Evolutionary conservation across 2,329 filamentous ascomycete genomes (phyloP).

Genomic region (Cryphonectria parasitica): DNA sequence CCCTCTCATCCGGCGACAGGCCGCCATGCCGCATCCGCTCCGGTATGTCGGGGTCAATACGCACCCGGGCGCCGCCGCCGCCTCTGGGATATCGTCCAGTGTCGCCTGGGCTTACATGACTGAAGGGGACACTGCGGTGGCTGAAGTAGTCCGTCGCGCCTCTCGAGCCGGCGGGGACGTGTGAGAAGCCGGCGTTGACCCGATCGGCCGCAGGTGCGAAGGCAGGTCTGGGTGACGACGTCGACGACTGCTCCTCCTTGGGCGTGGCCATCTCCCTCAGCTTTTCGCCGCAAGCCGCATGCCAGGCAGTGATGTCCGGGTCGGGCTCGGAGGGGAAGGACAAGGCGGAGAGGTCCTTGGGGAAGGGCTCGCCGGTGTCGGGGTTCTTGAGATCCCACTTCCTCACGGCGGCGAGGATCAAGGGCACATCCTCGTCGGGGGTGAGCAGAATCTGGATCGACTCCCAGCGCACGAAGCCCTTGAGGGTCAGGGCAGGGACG

Average conservation of each 20-base stretch:
- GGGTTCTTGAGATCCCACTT: slow-evolving; percentile 78
- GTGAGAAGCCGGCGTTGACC: slow-evolving; percentile 25
- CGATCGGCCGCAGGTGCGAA: slow-evolving; percentile 22
- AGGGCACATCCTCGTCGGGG: slow-evolving; percentile 84
- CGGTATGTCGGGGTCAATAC: slow-evolving; percentile 32
- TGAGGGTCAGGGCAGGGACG: slow-evolving; percentile 79
- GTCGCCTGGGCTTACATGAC: slow-evolving; percentile 46
- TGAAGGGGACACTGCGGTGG: slow-evolving; percentile 43
- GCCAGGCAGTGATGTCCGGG: slow-evolving; percentile 82
- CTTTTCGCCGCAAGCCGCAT: slow-evolving; percentile 73
- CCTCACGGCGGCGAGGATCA: slow-evolving; percentile 78
- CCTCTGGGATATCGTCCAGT: slow-evolving; percentile 38
- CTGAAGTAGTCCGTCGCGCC: slow-evolving; percentile 41
- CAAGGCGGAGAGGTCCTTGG: slow-evolving; percentile 58
- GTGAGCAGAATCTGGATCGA: slow-evolving; percentile 86
- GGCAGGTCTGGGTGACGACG: slow-evolving; percentile 34
- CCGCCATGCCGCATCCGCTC: slow-evolving; percentile 39
- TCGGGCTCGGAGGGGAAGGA: slow-evolving; percentile 76
- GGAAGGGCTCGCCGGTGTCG: slow-evolving; percentile 71
- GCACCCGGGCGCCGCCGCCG: slow-evolving; percentile 15
- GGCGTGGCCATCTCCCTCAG: slow-evolving; percentile 64
- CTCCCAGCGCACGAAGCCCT: slow-evolving; percentile 92
- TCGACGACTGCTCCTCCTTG: slow-evolving; percentile 30
- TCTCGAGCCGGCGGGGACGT: slow-evolving; percentile 25
- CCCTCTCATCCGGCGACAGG: slow-evolving; percentile 46